Evolutionary conservation across 176 grass and related monocot species (phyloP).

Genomic region (Typha latifolia): DNA sequence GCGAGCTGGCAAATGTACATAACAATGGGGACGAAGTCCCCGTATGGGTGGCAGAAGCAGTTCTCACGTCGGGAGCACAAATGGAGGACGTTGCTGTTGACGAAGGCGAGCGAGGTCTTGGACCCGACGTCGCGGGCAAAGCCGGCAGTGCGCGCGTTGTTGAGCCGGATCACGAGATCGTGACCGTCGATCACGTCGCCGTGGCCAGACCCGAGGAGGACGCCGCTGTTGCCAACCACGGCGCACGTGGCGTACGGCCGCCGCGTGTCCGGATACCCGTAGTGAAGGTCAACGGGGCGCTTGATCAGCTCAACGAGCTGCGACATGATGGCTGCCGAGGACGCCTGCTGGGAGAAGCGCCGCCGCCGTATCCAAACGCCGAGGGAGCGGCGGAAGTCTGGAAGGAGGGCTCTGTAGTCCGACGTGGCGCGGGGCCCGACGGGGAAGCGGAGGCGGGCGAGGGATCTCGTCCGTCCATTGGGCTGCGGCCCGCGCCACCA

Average conservation of each 20-base stretch:
- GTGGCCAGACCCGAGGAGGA: constrained; percentile 37
- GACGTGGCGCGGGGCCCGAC: background rate
- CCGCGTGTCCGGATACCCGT: background rate
- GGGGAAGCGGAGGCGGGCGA: constrained; percentile 19
- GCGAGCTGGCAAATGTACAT: constrained; percentile 47
- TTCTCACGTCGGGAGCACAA: constrained; percentile 24
- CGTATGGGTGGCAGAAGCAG: constrained; percentile 52
- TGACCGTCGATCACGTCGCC: constrained; percentile 59
- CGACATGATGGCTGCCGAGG: background rate
- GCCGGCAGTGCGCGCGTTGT: constrained; percentile 52
- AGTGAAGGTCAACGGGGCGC: constrained; percentile 20
- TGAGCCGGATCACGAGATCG: constrained; percentile 63
- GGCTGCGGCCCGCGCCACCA: background rate
- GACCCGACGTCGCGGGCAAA: constrained; percentile 42
- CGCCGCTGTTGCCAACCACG: constrained; percentile 75
- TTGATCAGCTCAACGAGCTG: constrained; percentile 16
- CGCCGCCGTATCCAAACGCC: constrained; percentile 9
- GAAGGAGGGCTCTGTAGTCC: constrained; percentile 5
- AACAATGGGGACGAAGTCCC: constrained; percentile 25
- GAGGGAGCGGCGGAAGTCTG: constrained; percentile 18
- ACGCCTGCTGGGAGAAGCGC: background rate
- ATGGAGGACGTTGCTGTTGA: constrained; percentile 80
- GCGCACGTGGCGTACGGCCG: constrained; percentile 40
- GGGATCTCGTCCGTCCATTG: background rate
- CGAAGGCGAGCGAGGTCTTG: constrained; percentile 55